These are phyloP conservation scores for Fusarium continuum DNA, from an alignment of 2,329 filamentous ascomycete species.

Conservation along the genomic window DNA sequence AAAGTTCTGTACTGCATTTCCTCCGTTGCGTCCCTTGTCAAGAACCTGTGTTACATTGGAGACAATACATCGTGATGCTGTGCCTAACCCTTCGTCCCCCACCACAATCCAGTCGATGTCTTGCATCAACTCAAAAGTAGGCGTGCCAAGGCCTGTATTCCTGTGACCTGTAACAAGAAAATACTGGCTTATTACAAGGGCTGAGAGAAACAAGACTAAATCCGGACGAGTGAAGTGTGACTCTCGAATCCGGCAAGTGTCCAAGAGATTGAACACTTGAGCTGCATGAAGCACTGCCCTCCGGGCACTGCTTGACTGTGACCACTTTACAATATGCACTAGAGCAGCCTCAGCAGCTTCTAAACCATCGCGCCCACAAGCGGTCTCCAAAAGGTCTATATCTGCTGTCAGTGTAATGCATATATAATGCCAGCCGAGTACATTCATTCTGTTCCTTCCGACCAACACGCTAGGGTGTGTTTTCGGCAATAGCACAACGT, in stretches of 20 bases:
- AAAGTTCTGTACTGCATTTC: too few species aligned
- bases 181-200: constrained; percentile 19
- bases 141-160: too few species aligned
- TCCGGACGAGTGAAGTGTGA: constrained; percentile 15
- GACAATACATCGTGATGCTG: background rate
- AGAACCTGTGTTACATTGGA: background rate
- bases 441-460: constrained; percentile 3
- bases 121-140: constrained; percentile 3
- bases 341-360: constrained; percentile 2
- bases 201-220: constrained; percentile 13
- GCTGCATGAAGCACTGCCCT: constrained; percentile 14
- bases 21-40: too few species aligned
- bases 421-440: constrained; percentile 13
- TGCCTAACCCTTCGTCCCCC: background rate
- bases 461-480: background rate
- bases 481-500: background rate
- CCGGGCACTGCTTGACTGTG: constrained; percentile 6
- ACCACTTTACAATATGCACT: background rate
- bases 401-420: constrained; percentile 12
- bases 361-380: constrained; percentile 6
- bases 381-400: constrained; percentile 9
- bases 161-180: background rate
- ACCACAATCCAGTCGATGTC: background rate
- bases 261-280: constrained; percentile 14
- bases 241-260: constrained; percentile 8